Conservation (phyloP, 108 stramenopile genomes). For the Cyclostephanos invisitatus region DNA sequence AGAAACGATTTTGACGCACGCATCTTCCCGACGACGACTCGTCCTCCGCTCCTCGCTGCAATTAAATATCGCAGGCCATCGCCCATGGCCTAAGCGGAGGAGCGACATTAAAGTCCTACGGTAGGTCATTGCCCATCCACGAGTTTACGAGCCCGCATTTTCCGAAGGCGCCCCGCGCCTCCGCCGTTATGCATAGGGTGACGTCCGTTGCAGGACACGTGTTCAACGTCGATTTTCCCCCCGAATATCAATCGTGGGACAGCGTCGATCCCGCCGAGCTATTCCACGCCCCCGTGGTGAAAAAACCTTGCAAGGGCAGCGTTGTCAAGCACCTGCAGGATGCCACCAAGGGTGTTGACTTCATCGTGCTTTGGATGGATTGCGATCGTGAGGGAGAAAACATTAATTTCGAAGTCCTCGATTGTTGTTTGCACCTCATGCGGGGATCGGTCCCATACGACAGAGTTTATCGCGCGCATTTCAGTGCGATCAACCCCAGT, state of each 20-base stretch:
- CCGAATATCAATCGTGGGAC: slow-evolving; percentile 89
- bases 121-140: slow-evolving; percentile 62
- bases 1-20: too few relatives aligned
- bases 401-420: slow-evolving; percentile 95
- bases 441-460: slow-evolving; percentile 57
- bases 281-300: slow-evolving; percentile 77
- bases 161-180: slow-evolving; percentile 75
- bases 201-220: slow-evolving; percentile 96
- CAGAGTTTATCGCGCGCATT: slow-evolving; percentile 92
- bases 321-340: slow-evolving; percentile 86
- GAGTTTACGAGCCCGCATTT: slow-evolving; percentile 67
- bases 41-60: too few relatives aligned
- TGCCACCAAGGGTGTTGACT: slow-evolving; percentile 68
- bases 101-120: slow-evolving; percentile 12
- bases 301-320: slow-evolving; percentile 72
- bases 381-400: slow-evolving; percentile 97
- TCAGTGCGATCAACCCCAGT: slow-evolving; percentile 92
- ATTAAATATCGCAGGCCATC: slow-evolving; percentile 49
- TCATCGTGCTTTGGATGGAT: slow-evolving; percentile 94
- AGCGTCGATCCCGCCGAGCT: slow-evolving; percentile 89
- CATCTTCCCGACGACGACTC: too few relatives aligned
- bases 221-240: slow-evolving; percentile 92
- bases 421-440: slow-evolving; percentile 79
- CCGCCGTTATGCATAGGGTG: slow-evolving; percentile 62
- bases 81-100: slow-evolving; percentile 63